Conservation (phyloP, 176 grass and related monocot genomes). For the Juncus inflexus region DNA sequence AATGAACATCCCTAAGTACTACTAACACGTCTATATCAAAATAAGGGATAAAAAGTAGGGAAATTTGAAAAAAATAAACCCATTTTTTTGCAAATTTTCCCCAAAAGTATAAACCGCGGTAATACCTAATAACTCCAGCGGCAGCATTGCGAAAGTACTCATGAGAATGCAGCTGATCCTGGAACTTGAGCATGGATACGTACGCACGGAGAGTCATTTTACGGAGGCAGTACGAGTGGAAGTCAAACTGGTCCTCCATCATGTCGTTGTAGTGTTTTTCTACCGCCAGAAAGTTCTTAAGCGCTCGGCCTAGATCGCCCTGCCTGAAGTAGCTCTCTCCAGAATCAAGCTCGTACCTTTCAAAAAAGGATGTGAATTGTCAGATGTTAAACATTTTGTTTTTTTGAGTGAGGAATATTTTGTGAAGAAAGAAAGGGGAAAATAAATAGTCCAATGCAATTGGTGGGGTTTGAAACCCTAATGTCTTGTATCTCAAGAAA, state of each 20-base stretch:
- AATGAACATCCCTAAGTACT: too few relatives aligned
- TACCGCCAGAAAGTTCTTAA: slow-evolving; percentile 95
- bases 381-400: slow-evolving; percentile 2
- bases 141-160: slow-evolving; percentile 99
- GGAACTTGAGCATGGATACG: slow-evolving; percentile 97
- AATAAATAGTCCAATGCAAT: slow-evolving; percentile 11
- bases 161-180: slow-evolving; percentile 91
- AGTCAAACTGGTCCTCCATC: slow-evolving; percentile 99
- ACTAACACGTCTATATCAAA: too few relatives aligned
- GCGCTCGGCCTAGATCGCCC: slow-evolving; percentile 86
- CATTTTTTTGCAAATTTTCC: too few relatives aligned
- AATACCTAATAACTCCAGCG: slow-evolving; percentile 81
- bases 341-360: slow-evolving; percentile 98
- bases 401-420: too few relatives aligned
- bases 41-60: neutral
- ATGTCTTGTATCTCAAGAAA: too few relatives aligned
- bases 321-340: slow-evolving; percentile 92
- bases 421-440: neutral
- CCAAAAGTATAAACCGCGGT: too few relatives aligned
- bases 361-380: slow-evolving; percentile 21
- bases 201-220: slow-evolving; percentile 98
- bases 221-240: slow-evolving; percentile 96
- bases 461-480: neutral
- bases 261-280: slow-evolving; percentile 95
- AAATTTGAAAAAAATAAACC: neutral